Base-by-base conservation (phyloP, 345 rosid genomes). In the Sonneratia caseolaris region DNA sequence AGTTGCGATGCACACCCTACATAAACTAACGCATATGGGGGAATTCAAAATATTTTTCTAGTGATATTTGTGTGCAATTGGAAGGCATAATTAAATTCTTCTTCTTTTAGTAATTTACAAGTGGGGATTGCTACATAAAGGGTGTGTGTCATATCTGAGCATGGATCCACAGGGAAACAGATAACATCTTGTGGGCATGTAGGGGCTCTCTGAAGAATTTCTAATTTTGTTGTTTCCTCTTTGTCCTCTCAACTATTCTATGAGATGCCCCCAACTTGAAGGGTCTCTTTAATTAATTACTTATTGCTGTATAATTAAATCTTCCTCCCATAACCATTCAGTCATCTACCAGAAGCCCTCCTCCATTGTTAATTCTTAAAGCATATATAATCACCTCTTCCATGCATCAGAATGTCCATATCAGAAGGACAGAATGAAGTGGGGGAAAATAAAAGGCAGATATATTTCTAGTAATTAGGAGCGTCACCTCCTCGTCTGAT, bases 211-310 rank as follows among this genome's bases (percentile, higher is more conserved):
- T 48, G 45, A 16, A 42, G 66, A 72, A 72, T 65, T 38, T 51
- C 43, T 68, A 22, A 51, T 27, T 70, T 47, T 77, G 76, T 70
- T 56, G 71, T 70, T 66, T 77, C 73, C 68, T 73, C 48, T 24
- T 4, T 70, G 76, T 66, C 74, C 61, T 18, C 22, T 66, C 43
- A 13, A 48, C 72, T 42, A 8, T 22, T 48, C 64, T 43, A 55
- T 73, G 45, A 66, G 72, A 73, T 74, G 70, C 9, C 2, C 70
- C 38, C 53, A 56, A 18, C 45, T 42, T 42, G 45, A 0, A 59
- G 22, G 22, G 10, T 7, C n/a, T 56, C 7, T 53, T 53, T 15
- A 15, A 15, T 56, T 1, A 6, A 19, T 21, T 12, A 1, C 7
- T 56, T 56, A 27, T 27, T 27, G 15, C 22, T 18, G 3, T 19